Evolutionary conservation across 2,329 filamentous ascomycete species (phyloP), one percentile per base, ranked within the genome.

Genomic region (Colletotrichum falcatum): DNA sequence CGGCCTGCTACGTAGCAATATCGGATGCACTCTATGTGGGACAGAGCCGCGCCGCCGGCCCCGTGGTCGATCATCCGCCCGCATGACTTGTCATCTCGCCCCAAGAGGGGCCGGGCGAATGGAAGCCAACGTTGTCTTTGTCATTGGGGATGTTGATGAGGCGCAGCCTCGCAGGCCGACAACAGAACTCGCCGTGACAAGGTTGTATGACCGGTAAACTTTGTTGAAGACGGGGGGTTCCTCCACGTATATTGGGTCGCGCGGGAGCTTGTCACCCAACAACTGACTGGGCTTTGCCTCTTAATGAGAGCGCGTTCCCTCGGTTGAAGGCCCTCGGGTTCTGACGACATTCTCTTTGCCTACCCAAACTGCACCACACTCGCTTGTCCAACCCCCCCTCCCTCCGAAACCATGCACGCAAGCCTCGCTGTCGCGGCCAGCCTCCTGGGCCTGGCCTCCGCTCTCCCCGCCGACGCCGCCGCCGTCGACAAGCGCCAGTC

Each of bases 401-500:
- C 39, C 46, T 28, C 3, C 39, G 11, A 16, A 30, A 71, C 2
- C 20, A 71, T 71, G 68, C 68, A 64, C 46, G 59, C 68, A 2
- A 59, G 58, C 46, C 18, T 72, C n/a, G 42, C 64, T n/a, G 16
- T 67, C 37, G 60, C 39, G 28, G 55, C 71, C 33, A 44, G 55
- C 68, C 44, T 63, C 7, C 42, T 72, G 2, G 71, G 67, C 60
- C 63, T 72, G 55, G 64, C 39, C 60, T 64, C 71, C 33, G 68
- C 64, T 60, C 67, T 71, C 2, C 67, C 77, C 53, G 72, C 73
- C 20, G 74, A 77, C 49, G 73, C 39, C 30, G 58, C 44, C 16
- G 75, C 14, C 46, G 53, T 68, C 44, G 58, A 67, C 37, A 71
- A 68, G 68, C 64, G 64, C 46, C 61, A 63, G 37, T 37, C 58